Evolutionary conservation across 78 protist genomes (phyloP), one percentile per base, ranked within the genome.

Genomic region (Mastigamoeba balamuthi): DNA sequence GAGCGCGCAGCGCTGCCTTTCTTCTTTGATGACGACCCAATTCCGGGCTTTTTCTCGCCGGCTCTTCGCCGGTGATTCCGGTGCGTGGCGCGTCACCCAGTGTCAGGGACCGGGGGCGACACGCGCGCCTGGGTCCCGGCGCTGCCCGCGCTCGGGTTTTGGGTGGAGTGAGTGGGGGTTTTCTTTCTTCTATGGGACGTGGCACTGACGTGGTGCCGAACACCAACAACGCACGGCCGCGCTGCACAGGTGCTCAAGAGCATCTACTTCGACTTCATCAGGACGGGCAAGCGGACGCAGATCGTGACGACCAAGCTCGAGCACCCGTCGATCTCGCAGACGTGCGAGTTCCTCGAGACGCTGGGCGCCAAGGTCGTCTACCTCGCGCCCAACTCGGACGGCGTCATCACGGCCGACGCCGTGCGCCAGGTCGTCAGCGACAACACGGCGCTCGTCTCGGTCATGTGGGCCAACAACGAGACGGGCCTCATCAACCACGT

Each of bases 391-490:
- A 33, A 66, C 3, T 2, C n/a, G 39, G 5, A 3, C 3, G 83
- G 83, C 10, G 53, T 67, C 6, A 10, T 74, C 39, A 53, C 7
- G 6, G 28, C 67, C 28, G 33, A 74, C 7, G 64, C 6, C 36
- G 35, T 74, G 30, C 8, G 38, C 29, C 6, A 7, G 25, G 10
- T 17, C 48, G 37, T 72, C 10, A 66, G 44, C 17, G 69, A 44
- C 10, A 10, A 67, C 28, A 72, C 75, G 10, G 27, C 69, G n/a
- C 23, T 78, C n/a, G 17, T 76, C 25, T 3, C 77, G 63, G 4
- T 81, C 3, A 80, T 80, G 84, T 75, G 75, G 9, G 80, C 79
- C 17, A 80, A 80, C 84, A 80, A 80, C 38, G 84, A 80, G 38
- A 64, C 28, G 30, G 84, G 84, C 2, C 1, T 37, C 72, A 2